Percentiles rank a stretch among this genome's conserved stretches.
Evolutionary conservation across 129 eudicot genomes (phyloP).

Genomic region (Smallanthus sonchifolius): DNA sequence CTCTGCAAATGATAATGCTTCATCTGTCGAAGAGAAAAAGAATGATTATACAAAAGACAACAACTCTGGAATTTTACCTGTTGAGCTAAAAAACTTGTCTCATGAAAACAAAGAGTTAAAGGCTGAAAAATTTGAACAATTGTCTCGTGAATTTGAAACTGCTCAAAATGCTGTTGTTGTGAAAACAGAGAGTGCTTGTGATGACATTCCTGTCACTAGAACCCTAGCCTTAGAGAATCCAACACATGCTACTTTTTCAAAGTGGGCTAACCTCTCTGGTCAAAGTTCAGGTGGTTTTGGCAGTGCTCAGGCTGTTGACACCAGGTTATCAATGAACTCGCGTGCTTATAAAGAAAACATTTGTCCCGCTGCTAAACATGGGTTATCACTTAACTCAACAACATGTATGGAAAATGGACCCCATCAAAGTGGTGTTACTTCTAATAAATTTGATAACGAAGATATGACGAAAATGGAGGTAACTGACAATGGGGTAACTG

Average conservation of each 20-base stretch:
- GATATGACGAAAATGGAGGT: slow-evolving; percentile 10
- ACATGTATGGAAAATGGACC: slow-evolving; percentile 14
- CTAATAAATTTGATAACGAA: slow-evolving; percentile 9
- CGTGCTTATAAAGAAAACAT: slow-evolving; percentile 9
- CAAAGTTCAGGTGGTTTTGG: not conserved
- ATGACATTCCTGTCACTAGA: slow-evolving; percentile 21
- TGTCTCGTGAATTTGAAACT: slow-evolving; percentile 10
- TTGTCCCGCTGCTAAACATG: slow-evolving; percentile 7
- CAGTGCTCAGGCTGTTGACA: slow-evolving; percentile 18
- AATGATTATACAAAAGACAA: slow-evolving; percentile 5
- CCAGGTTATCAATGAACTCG: slow-evolving; percentile 16
- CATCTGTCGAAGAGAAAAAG: slow-evolving; percentile 6
- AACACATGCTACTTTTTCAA: slow-evolving; percentile 13
- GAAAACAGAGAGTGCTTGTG: slow-evolving; percentile 5
- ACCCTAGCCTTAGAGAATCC: slow-evolving; percentile 27
- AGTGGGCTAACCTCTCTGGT: slow-evolving; percentile 15
- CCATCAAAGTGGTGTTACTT: not conserved
- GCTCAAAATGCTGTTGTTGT: slow-evolving; percentile 7
- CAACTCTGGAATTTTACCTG: slow-evolving; percentile 11
- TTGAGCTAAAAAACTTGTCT: slow-evolving; percentile 17
- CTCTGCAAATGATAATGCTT: slow-evolving; percentile 2
- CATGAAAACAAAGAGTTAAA: slow-evolving; percentile 17
- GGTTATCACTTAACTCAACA: slow-evolving; percentile 12
- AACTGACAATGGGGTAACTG: too few species aligned
- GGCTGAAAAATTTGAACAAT: slow-evolving; percentile 14